A percentile compares a stretch with the other conserved stretches of the same genome.
These are phyloP conservation scores for Saccharomycopsis schoenii DNA, from an alignment of 805 yeast genomes.

Conservation along the genomic window DNA sequence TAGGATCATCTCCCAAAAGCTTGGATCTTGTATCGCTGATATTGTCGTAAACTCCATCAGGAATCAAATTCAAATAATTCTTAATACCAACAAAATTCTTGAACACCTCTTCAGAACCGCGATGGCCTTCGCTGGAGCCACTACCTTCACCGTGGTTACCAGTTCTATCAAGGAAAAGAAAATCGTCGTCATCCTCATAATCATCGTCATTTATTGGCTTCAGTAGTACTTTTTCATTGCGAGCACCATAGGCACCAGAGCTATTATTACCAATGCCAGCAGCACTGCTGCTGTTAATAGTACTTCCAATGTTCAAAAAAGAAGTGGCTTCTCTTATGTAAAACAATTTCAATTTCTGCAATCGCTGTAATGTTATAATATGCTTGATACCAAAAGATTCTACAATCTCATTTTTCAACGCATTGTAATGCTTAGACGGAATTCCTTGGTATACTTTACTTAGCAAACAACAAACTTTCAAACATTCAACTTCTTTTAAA, in stretches of 20 bases:
- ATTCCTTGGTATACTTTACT: constrained; percentile 62
- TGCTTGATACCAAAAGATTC: constrained; percentile 57
- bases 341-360: constrained; percentile 40
- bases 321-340: constrained; percentile 25
- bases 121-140: not conserved
- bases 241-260: not conserved
- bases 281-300: not conserved
- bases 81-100: constrained; percentile 27
- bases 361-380: constrained; percentile 36
- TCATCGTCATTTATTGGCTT: not conserved
- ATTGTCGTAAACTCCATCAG: constrained; percentile 23
- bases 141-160: constrained; percentile 12
- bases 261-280: constrained; percentile 1
- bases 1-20: constrained; percentile 26
- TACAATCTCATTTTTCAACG: constrained; percentile 43
- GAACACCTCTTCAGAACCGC: constrained; percentile 20
- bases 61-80: constrained; percentile 40
- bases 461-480: constrained; percentile 48
- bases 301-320: not conserved
- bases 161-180: not conserved
- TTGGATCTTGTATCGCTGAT: constrained; percentile 12
- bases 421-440: constrained; percentile 49
- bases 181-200: constrained; percentile 6
- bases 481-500: constrained; percentile 28
- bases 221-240: not conserved